Conservation (phyloP, 345 rosid species). For the Populus pruinosa region DNA sequence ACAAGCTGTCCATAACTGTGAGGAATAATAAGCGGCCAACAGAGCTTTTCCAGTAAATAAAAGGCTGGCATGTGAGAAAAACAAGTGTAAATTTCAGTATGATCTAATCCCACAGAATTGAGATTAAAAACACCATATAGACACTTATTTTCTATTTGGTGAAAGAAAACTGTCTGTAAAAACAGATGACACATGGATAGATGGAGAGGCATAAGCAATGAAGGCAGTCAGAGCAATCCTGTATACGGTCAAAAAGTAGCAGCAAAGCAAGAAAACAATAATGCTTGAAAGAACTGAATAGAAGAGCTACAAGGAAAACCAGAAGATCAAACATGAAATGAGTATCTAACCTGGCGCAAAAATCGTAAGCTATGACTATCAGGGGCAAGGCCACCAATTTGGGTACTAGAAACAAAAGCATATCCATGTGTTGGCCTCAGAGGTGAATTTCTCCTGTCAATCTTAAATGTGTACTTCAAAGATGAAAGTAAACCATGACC, state of each 20-base stretch:
- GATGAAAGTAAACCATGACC: slow-evolving; percentile 79
- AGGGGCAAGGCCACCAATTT: slow-evolving; percentile 85
- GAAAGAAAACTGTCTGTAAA: not conserved
- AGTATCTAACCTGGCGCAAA: slow-evolving; percentile 66
- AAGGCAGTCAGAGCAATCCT: not conserved
- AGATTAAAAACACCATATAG: not conserved
- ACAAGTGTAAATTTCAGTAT: not conserved
- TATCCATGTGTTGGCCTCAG: slow-evolving; percentile 82
- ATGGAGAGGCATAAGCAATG: not conserved
- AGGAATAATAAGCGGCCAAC: not conserved
- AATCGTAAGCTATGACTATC: slow-evolving; percentile 79
- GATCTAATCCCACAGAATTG: not conserved
- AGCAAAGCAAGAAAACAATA: not conserved
- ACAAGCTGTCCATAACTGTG: not conserved
- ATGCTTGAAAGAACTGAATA: not conserved
- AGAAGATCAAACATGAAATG: not conserved
- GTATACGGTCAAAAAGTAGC: not conserved
- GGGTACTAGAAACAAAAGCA: slow-evolving; percentile 72
- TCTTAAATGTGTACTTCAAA: slow-evolving; percentile 66
- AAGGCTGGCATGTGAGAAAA: not conserved
- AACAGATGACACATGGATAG: not conserved
- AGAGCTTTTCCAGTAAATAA: not conserved
- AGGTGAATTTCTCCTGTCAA: slow-evolving; percentile 71
- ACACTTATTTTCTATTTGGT: not conserved
- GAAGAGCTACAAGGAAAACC: not conserved